phyloP scores from a whole-genome alignment of 2,329 filamentous ascomycete genomes.

The Dactylella cylindrospora region DNA sequence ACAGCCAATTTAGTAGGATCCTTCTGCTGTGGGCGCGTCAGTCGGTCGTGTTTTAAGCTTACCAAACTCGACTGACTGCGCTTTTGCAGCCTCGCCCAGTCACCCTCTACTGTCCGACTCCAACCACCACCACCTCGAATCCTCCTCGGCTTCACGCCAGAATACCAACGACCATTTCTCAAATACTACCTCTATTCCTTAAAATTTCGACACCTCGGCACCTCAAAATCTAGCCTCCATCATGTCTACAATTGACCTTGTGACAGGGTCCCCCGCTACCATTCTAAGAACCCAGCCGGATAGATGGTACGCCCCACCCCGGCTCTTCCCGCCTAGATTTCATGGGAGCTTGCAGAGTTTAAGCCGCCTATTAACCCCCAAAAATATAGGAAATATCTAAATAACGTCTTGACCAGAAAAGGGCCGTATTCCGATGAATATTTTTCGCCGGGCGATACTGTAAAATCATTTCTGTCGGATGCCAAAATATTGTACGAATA shows the following conservation, averaged over 20 bases:
- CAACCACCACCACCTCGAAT: constrained; percentile 11
- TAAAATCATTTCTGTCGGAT: constrained; percentile 62
- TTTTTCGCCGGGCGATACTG: constrained; percentile 58
- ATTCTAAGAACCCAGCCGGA: constrained; percentile 33
- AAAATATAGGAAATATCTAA: constrained; percentile 71
- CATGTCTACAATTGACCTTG: background rate
- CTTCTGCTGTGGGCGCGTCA: too few species aligned
- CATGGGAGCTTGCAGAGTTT: background rate
- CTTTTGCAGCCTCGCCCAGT: constrained; percentile 16
- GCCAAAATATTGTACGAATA: constrained; percentile 72
- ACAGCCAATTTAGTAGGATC: too few species aligned
- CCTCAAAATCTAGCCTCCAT: background rate
- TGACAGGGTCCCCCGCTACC: constrained; percentile 28
- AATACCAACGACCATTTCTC: background rate
- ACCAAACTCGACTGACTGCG: too few species aligned
- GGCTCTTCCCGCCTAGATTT: constrained; percentile 30
- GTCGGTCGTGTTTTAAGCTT: too few species aligned
- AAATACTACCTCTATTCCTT: background rate
- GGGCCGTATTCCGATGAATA: constrained; percentile 79
- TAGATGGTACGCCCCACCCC: constrained; percentile 40
- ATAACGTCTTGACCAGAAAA: constrained; percentile 72
- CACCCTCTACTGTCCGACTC: constrained; percentile 19
- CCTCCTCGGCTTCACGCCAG: background rate
- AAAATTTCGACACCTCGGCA: too few species aligned
- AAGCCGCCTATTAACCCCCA: constrained; percentile 17